Percentiles rank a stretch among this genome's conserved stretches.
Conservation (phyloP, 208 protist species). For the Crithidia acanthocephali region DNA sequence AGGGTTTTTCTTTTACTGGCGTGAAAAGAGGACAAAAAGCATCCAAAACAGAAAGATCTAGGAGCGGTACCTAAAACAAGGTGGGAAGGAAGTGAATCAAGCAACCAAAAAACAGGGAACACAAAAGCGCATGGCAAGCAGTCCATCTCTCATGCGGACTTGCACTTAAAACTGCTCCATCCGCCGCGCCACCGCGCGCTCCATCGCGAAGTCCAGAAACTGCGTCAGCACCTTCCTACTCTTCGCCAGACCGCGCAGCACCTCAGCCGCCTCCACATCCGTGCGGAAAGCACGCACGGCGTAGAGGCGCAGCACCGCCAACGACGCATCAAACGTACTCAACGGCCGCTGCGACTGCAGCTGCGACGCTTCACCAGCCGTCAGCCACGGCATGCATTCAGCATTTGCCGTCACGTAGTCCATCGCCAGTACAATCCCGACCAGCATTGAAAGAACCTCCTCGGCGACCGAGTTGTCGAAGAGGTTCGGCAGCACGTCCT, state of each 20-base stretch:
- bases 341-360: neutral
- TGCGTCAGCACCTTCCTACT: constrained; percentile 23
- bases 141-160: neutral
- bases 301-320: constrained; percentile 28
- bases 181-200: constrained; percentile 27
- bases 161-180: neutral
- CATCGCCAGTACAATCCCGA: constrained; percentile 69
- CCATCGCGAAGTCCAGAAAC: constrained; percentile 41
- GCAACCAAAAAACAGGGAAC: too few relatives aligned
- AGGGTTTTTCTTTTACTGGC: neutral
- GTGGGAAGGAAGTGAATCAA: too few relatives aligned
- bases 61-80: neutral
- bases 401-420: constrained; percentile 76
- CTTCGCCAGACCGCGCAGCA: constrained; percentile 30
- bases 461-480: constrained; percentile 53
- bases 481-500: constrained; percentile 73
- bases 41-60: neutral
- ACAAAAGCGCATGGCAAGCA: too few relatives aligned
- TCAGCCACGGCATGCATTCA: constrained; percentile 19
- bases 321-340: constrained; percentile 25
- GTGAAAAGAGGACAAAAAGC: neutral
- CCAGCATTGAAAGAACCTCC: constrained; percentile 73
- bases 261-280: constrained; percentile 29
- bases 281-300: constrained; percentile 30
- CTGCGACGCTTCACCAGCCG: neutral